Base-by-base conservation (phyloP, 2,329 filamentous ascomycete genomes). In the Coleophoma crateriformis region DNA sequence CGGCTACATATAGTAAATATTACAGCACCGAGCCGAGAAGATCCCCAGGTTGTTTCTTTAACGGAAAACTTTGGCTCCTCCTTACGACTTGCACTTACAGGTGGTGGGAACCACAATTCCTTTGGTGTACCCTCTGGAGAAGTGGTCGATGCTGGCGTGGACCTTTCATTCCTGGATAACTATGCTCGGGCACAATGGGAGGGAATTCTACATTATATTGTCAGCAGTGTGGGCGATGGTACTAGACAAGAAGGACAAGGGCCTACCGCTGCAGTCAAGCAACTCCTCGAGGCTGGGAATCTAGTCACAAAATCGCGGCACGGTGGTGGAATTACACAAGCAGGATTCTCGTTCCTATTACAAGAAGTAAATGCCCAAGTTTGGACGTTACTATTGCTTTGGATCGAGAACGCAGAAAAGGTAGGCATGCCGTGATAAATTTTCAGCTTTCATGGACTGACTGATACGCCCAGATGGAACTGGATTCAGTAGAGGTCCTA, bases 291-390 rank as follows among this genome's bases (percentile, higher is more conserved):
- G 58, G 80, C 83, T 1, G 94, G 94, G 3, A 80, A 86, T 47
- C 81, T 97, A 8, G 90, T 99, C 17, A 84, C 90, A 63, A 69
- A 73, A 37, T 69, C 73, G 3, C 64, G 64, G 41, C 61, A 60
- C 14, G 71, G 74, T 12, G 77, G 90, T 10, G 82, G 81, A 48
- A 99, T 99, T 61, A 99, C 94, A 0, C 85, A 96, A 64, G 84
- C 88, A 3, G 94, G 94, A 7, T 99, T 99, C 65, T 91, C 89
- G 0, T 99, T 99, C 63, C 75, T 99, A 50, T 76, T 99, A 8
- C 92, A 97, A 62, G 92, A 96, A 64, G 86, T 92, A 51, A 97
- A 96, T 66, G 90, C 92, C 0, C 94, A 99, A 68, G 90, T 99
- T 34, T 99, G 94, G 94, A 94, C 90, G 22, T 75, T 99, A 43